Evolutionary conservation across 2,329 filamentous ascomycete species (phyloP), one percentile per base, ranked within the genome.

Genomic region (Exophiala sp.): DNA sequence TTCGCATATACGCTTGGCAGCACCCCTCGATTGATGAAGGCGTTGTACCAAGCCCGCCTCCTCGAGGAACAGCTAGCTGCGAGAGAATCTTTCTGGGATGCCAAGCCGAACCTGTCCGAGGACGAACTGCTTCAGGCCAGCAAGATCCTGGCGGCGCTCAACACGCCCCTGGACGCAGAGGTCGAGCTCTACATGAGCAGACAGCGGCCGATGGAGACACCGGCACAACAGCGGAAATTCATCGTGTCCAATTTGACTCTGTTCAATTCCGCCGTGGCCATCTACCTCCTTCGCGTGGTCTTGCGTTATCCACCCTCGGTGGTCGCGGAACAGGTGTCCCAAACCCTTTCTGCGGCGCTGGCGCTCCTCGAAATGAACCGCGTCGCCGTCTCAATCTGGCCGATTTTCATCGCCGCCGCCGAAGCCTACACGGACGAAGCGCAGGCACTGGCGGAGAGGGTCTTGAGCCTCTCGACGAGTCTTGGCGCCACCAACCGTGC

Each of bases 321-420:
- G 20, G 36, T 53, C n/a, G 35, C 50, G 43, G 43, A 47, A 14
- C 43, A 53, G 24, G 43, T 53, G 11, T 47, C 16, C 36, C 45
- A 49, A 29, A 49, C 46, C 11, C 40, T 54, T 1, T 40, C 38
- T 8, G 41, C 45, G 21, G 46, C 52, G 39, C 29, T 8, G 41
- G 8, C 39, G 33, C 46, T 49, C 20, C 45, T 54, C 39, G 45
- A 54, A 44, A 34, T 45, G 40, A 12, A 50, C 33, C 39, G 46
- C 47, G 18, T 38, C 34, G 46, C 52, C 14, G 52, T 54, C 38
- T 54, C 52, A n/a, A 54, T 54, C 52, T 54, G 52, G 52, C 46
- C 52, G 29, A 44, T 54, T 18, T 54, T 54, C 52, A 44, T 54
- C 40, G 52, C 52, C 21, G 45, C 52, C 39, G 52, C 40, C 45